phyloP scores from a whole-genome alignment of 202 grass and related monocot species.

The Miscanthus sacchariflorus region DNA sequence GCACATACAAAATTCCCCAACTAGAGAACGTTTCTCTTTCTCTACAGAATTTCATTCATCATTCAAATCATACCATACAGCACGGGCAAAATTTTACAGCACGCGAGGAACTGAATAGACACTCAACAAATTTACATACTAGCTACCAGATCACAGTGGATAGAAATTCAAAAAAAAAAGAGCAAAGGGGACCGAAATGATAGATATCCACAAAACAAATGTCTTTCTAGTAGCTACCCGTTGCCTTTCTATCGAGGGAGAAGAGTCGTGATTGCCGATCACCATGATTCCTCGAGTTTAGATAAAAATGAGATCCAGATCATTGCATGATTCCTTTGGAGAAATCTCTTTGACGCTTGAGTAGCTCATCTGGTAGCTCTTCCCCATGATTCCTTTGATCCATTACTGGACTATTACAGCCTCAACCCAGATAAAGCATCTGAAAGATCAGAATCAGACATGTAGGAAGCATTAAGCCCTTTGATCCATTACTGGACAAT shows the following conservation, averaged over 20 bases:
- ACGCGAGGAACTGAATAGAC: too few species aligned
- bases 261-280: constrained; percentile 29
- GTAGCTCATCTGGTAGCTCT: constrained; percentile 55
- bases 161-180: too few species aligned
- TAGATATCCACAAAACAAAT: too few species aligned
- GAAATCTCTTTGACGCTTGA: constrained; percentile 18
- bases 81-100: too few species aligned
- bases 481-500: constrained; percentile 40
- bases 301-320: constrained; percentile 37
- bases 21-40: too few species aligned
- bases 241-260: constrained; percentile 34
- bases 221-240: too few species aligned
- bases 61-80: too few species aligned
- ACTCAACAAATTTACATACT: too few species aligned
- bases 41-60: too few species aligned
- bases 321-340: constrained; percentile 47
- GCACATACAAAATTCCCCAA: too few species aligned
- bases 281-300: constrained; percentile 37
- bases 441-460: constrained; percentile 50
- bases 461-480: constrained; percentile 16
- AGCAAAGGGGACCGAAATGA: too few species aligned
- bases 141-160: too few species aligned
- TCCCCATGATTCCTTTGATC: constrained; percentile 46
- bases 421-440: constrained; percentile 59
- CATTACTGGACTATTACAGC: constrained; percentile 39